Conservation (phyloP, 257 asterid genomes). For the Catharanthus roseus region DNA sequence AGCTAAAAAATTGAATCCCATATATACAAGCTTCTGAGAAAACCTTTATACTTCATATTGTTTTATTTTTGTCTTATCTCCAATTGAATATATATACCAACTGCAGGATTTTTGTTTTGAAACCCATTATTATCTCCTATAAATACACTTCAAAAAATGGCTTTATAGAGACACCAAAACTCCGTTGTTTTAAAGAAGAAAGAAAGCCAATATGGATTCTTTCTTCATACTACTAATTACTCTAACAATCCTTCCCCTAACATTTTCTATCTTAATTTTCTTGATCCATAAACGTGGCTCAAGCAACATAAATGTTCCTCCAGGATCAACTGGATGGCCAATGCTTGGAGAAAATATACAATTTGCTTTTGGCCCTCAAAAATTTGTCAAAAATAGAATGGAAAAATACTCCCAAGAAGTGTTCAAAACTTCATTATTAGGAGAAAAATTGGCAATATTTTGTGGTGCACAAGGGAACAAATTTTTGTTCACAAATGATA, state of each 20-base stretch:
- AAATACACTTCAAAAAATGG: not conserved
- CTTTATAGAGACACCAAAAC: not conserved
- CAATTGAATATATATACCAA: too few relatives aligned
- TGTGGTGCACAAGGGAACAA: slow-evolving; percentile 70
- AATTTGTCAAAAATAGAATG: not conserved
- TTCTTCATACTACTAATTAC: not conserved
- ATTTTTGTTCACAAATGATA: slow-evolving; percentile 53
- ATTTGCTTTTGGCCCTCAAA: slow-evolving; percentile 2
- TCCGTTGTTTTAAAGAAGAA: not conserved
- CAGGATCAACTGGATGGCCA: slow-evolving; percentile 6
- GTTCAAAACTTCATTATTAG: slow-evolving; percentile 47
- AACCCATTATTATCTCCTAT: too few relatives aligned
- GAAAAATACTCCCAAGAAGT: slow-evolving; percentile 22
- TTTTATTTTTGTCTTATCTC: not conserved
- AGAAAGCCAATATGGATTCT: not conserved
- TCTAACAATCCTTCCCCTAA: not conserved
- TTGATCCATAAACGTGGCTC: not conserved
- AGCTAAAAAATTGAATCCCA: not conserved
- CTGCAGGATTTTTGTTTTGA: not conserved
- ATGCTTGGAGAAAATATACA: slow-evolving; percentile 7
- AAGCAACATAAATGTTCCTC: not conserved
- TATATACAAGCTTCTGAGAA: not conserved
- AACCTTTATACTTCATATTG: not conserved
- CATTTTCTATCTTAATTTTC: not conserved
- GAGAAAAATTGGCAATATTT: slow-evolving; percentile 57